Evolutionary conservation across 768 basidiomycete species (phyloP).

Genomic region (Russula compacta): DNA sequence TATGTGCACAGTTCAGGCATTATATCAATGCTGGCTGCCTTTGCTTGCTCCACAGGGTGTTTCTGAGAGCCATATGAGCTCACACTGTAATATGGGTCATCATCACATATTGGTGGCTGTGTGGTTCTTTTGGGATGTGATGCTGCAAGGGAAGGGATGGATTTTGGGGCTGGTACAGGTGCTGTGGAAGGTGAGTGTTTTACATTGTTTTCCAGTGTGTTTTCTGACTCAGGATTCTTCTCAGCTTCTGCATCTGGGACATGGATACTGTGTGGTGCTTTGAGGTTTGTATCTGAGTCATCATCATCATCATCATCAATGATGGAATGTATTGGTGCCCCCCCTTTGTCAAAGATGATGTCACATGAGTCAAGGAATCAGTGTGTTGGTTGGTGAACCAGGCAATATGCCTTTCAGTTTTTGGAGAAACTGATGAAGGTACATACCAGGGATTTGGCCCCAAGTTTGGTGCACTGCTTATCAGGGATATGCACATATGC

Average conservation of each 20-base stretch:
- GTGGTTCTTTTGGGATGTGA: neutral
- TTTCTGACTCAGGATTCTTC: too few species aligned
- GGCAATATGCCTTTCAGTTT: slow-evolving; percentile 12
- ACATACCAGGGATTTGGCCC: slow-evolving; percentile 3
- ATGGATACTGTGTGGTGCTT: too few species aligned
- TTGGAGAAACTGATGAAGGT: slow-evolving; percentile 16
- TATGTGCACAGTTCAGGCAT: neutral
- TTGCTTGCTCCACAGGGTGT: neutral
- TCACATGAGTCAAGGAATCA: slow-evolving; percentile 3
- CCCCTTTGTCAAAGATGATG: slow-evolving; percentile 17
- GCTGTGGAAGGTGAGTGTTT: too few species aligned
- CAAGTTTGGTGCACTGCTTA: slow-evolving; percentile 10
- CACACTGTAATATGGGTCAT: neutral
- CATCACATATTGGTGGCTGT: neutral
- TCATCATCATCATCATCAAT: too few species aligned
- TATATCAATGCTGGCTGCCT: neutral
- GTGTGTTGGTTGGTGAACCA: neutral
- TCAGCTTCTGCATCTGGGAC: too few species aligned
- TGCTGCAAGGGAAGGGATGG: too few species aligned
- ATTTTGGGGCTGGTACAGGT: too few species aligned
- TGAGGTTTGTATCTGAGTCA: too few species aligned
- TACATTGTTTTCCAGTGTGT: too few species aligned
- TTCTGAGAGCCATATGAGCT: neutral
- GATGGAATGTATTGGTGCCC: neutral
- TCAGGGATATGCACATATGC: slow-evolving; percentile 8